phyloP scores from a whole-genome alignment of 2,329 filamentous ascomycete species.

The Fusarium circinatum region DNA sequence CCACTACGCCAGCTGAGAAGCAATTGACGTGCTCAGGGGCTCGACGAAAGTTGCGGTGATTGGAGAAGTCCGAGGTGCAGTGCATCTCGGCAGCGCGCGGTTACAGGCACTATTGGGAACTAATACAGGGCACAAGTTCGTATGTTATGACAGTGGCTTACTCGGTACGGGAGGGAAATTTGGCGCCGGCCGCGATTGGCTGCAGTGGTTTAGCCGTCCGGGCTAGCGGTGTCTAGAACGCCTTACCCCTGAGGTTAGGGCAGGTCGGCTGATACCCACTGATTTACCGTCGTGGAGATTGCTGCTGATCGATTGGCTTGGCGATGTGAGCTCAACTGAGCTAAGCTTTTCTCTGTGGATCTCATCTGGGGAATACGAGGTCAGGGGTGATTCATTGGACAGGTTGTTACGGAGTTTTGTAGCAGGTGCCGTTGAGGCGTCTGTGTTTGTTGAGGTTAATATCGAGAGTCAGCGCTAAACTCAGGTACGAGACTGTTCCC shows the following conservation, averaged over 20 bases:
- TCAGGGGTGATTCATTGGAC: neutral
- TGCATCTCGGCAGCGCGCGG: neutral
- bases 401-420: neutral
- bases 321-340: neutral
- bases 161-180: neutral
- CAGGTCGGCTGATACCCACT: neutral
- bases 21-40: neutral
- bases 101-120: neutral
- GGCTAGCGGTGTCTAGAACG: neutral
- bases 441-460: neutral
- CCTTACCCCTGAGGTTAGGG: neutral
- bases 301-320: conserved; percentile 5
- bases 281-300: neutral
- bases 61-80: neutral
- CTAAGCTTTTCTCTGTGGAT: neutral
- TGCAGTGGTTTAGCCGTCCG: neutral
- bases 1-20: neutral
- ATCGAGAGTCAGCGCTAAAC: neutral
- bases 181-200: neutral
- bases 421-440: neutral
- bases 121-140: neutral
- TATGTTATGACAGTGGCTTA: neutral
- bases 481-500: neutral
- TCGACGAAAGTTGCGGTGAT: neutral
- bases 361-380: conserved; percentile 3